A percentile compares a stretch with the other conserved stretches of the same genome.
Conservation (phyloP, 2,329 filamentous ascomycete genomes). For the Colletotrichum liaoningense region DNA sequence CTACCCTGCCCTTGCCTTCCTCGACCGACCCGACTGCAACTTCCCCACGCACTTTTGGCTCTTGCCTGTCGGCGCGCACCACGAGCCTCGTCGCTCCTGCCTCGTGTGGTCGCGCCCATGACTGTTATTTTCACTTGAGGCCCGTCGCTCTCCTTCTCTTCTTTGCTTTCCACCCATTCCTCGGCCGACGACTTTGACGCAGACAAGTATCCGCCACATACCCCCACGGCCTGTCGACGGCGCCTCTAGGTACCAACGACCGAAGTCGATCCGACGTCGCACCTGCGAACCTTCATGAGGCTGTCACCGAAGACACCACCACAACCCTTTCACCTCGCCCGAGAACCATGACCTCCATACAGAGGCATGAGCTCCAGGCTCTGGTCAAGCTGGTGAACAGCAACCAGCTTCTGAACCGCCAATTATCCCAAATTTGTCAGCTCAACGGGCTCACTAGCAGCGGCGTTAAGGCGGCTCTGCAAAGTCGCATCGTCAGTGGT, state of each 20-base stretch:
- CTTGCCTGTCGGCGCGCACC: slow-evolving; percentile 28
- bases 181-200: neutral
- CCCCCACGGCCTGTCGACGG: neutral
- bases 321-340: slow-evolving; percentile 25
- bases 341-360: slow-evolving; percentile 42
- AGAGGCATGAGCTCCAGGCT: slow-evolving; percentile 55
- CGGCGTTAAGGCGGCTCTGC: slow-evolving; percentile 87
- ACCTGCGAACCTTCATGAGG: slow-evolving; percentile 36
- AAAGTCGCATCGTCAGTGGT: slow-evolving; percentile 83
- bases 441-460: slow-evolving; percentile 80
- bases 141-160: slow-evolving; percentile 19
- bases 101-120: slow-evolving; percentile 33
- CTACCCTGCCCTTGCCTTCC: slow-evolving; percentile 32
- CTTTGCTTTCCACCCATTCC: neutral
- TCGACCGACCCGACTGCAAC: slow-evolving; percentile 11
- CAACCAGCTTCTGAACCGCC: slow-evolving; percentile 63
- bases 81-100: slow-evolving; percentile 34
- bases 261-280: slow-evolving; percentile 29
- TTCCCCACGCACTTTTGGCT: slow-evolving; percentile 31
- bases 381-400: slow-evolving; percentile 58
- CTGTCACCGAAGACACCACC: slow-evolving; percentile 23
- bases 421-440: slow-evolving; percentile 82
- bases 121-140: slow-evolving; percentile 16
- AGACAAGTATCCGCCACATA: neutral
- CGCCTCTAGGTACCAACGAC: neutral